Percentiles rank a stretch among this genome's conserved stretches.
These are phyloP conservation scores for Puccinia triticina DNA, from an alignment of 1,284 basidiomycete genomes.

Conservation along the genomic window DNA sequence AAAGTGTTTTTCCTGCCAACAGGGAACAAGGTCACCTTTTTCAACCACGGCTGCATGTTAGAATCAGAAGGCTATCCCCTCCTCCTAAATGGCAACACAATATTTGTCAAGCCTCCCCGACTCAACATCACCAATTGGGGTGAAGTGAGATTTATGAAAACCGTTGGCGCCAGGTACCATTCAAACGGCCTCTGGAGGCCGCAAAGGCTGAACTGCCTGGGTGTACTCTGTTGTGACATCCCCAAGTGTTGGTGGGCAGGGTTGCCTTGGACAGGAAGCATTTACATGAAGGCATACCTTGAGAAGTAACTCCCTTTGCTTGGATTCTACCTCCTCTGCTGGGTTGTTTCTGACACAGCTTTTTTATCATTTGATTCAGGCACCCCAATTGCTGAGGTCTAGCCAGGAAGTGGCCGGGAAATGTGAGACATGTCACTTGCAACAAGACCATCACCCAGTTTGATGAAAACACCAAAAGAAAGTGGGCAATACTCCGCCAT, in stretches of 20 bases:
- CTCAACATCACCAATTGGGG: not conserved
- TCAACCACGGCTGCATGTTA: not conserved
- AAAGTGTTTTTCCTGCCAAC: too few relatives aligned
- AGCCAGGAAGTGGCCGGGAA: not conserved
- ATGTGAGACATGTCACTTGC: not conserved
- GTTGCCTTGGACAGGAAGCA: not conserved
- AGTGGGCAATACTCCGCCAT: conserved; percentile 14
- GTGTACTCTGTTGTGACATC: not conserved
- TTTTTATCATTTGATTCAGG: not conserved
- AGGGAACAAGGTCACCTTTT: too few relatives aligned
- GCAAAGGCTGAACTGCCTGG: not conserved
- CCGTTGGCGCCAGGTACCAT: not conserved
- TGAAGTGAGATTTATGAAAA: not conserved
- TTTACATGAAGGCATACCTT: not conserved
- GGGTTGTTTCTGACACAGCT: too few relatives aligned
- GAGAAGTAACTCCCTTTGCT: not conserved
- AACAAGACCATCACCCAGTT: not conserved
- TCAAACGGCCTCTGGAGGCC: not conserved
- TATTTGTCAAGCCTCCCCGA: conserved; percentile 1
- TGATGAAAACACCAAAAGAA: not conserved
- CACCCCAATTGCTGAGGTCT: not conserved
- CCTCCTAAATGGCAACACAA: not conserved
- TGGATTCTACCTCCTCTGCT: not conserved
- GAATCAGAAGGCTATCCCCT: too few relatives aligned
- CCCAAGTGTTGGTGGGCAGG: not conserved